Conservation (phyloP, 75 land plant genomes). For the Cunninghamia lanceolata region DNA sequence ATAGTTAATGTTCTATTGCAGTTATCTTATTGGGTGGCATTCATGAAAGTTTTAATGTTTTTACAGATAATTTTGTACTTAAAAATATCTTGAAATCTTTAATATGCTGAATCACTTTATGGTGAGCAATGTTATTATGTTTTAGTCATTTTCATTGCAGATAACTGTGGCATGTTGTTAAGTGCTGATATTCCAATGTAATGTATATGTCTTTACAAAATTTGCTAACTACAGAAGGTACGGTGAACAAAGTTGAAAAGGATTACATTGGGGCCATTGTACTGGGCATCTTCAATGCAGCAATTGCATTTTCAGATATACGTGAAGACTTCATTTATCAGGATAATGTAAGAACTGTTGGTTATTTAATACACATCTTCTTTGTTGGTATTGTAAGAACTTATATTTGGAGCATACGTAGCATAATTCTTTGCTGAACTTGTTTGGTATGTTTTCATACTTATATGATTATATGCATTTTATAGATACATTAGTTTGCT, state of each 20-base stretch:
- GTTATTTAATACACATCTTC: background rate
- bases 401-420: background rate
- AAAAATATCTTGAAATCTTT: no score
- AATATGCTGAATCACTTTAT: no score
- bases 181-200: background rate
- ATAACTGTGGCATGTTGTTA: background rate
- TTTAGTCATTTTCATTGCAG: background rate
- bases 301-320: constrained; percentile 61
- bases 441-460: background rate
- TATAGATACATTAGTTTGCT: background rate
- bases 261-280: constrained; percentile 74
- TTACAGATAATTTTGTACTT: no score
- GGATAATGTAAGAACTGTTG: constrained; percentile 16
- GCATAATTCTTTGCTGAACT: background rate
- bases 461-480: background rate
- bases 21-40: no score
- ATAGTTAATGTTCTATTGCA: no score
- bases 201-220: background rate
- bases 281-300: constrained; percentile 73
- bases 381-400: constrained; percentile 18
- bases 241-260: constrained; percentile 68
- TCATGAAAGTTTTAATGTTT: no score
- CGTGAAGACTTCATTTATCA: constrained; percentile 66
- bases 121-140: background rate
- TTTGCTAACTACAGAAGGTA: constrained; percentile 58